Evolutionary conservation across 2,329 filamentous ascomycete species (phyloP).

Genomic region (Fusarium setosum): DNA sequence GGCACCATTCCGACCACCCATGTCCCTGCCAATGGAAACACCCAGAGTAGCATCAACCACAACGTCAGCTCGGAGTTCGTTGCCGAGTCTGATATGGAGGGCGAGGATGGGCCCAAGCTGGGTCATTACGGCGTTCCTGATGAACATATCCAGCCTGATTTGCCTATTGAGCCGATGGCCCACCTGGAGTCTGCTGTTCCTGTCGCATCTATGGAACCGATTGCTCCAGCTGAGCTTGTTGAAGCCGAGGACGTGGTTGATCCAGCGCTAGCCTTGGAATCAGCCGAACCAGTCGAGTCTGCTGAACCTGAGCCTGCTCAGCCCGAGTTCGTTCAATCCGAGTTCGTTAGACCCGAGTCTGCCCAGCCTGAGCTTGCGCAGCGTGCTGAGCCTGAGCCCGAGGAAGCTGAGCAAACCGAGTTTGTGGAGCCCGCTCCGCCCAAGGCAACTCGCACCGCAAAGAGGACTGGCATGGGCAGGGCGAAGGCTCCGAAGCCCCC

Average conservation of each 20-base stretch:
- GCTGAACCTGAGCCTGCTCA: background rate
- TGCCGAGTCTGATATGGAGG: constrained; percentile 46
- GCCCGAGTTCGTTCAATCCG: too few species aligned
- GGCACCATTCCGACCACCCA: constrained; percentile 31
- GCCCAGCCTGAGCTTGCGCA: background rate
- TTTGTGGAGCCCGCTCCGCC: constrained; percentile 39
- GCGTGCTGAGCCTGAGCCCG: constrained; percentile 15
- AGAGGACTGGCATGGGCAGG: constrained; percentile 37
- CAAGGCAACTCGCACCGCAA: constrained; percentile 39
- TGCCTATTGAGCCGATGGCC: constrained; percentile 47
- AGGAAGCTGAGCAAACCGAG: constrained; percentile 23
- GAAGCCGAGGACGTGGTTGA: constrained; percentile 34
- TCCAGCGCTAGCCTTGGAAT: constrained; percentile 33
- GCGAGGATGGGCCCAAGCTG: constrained; percentile 16
- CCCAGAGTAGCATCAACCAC: constrained; percentile 5
- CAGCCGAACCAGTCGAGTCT: constrained; percentile 6
- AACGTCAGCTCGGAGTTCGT: constrained; percentile 45
- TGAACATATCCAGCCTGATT: constrained; percentile 40
- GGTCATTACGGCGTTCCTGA: constrained; percentile 27
- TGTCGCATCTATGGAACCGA: constrained; percentile 26
- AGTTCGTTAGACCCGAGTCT: too few species aligned
- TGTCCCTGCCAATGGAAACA: constrained; percentile 12
- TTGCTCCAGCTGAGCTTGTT: constrained; percentile 12
- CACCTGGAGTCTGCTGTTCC: constrained; percentile 18
- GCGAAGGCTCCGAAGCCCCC: constrained; percentile 31